Base-by-base conservation (phyloP, 805 yeast genomes). In the Cyberlindnera japonica region DNA sequence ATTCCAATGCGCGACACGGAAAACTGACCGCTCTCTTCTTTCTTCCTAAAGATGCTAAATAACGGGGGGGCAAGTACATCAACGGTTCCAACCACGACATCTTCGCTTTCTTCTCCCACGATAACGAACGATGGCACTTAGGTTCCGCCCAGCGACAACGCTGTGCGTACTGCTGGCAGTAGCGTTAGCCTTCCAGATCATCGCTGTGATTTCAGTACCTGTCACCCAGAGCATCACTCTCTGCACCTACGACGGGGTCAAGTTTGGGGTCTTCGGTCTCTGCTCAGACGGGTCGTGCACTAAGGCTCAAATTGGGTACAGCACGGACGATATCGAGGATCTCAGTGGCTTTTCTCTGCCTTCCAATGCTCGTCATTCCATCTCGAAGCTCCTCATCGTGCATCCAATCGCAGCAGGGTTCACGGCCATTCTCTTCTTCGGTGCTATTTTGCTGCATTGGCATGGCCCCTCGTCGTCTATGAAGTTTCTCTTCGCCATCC, bases 231-330 rank as follows among this genome's bases (percentile, higher is more conserved):
- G 47, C 16, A 65, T 82, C 19, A 53, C 74, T 3, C 66, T 83
- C 3, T 74, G 83, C 35, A 58, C 68, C 2, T 76, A 66, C 53
- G 63, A 65, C 16, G 75, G 70, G 15, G 68, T 68, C 54, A 58
- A 63, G 47, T 83, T 79, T 53, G 91, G 91, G 3, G 85, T 83
- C 1, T 81, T 81, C 61, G 91, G 91, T 2, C 70, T 76, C 49
- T 83, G 91, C 57, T 44, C 52, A 3, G 44, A 53, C 6, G 54
- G 54, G 4, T 48, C 49, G 1, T 77, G 82, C 51, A 64, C 75
- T 1, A 20, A 41, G 0, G 59, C 64, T 1, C 56, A 67, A 4
- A 61, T 77, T 4, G 83, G 83, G 0, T 74, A 74, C 45, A 49
- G 45, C 9, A 50, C 58, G 2, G 41, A 51, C 4, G 62, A 67